Conservation (phyloP, 1,139 yeast species). For the Lodderomyces jiufengensis region DNA sequence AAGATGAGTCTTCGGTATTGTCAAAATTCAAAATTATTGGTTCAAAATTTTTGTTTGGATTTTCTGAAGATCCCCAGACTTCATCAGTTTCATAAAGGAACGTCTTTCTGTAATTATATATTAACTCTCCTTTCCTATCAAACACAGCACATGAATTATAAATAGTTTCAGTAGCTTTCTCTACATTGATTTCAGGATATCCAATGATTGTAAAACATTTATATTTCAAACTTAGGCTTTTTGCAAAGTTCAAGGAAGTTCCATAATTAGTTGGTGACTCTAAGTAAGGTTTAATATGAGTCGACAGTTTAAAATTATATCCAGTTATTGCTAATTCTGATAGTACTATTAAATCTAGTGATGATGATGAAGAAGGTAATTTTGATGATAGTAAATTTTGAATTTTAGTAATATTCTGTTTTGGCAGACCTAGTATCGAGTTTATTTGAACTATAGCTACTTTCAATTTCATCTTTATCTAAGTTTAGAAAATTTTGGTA, state of each 20-base stretch:
- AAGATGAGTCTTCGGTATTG: conserved; percentile 19
- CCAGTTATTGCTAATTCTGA: conserved; percentile 90
- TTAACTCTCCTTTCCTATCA: conserved; percentile 52
- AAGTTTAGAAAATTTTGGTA: not conserved
- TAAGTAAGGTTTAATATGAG: conserved; percentile 58
- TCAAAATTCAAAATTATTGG: not conserved
- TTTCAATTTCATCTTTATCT: conserved; percentile 25
- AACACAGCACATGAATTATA: conserved; percentile 75
- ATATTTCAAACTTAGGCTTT: conserved; percentile 44
- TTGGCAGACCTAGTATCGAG: conserved; percentile 59
- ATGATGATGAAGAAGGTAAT: conserved; percentile 4
- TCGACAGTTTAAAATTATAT: conserved; percentile 56
- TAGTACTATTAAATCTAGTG: conserved; percentile 63
- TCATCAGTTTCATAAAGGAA: conserved; percentile 80
- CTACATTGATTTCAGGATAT: conserved; percentile 58
- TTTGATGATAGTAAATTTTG: conserved; percentile 28
- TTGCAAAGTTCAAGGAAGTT: conserved; percentile 56
- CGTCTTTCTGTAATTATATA: conserved; percentile 72
- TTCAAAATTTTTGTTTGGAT: conserved; percentile 35
- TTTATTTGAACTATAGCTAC: conserved; percentile 70
- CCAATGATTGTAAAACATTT: conserved; percentile 76
- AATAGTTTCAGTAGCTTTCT: conserved; percentile 21
- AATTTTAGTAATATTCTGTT: conserved; percentile 51
- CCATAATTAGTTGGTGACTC: conserved; percentile 41
- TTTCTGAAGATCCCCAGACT: conserved; percentile 74